Evolutionary conservation across 2,329 filamentous ascomycete species (phyloP), one percentile per base, ranked within the genome.

Genomic region (Eutypella sp.): DNA sequence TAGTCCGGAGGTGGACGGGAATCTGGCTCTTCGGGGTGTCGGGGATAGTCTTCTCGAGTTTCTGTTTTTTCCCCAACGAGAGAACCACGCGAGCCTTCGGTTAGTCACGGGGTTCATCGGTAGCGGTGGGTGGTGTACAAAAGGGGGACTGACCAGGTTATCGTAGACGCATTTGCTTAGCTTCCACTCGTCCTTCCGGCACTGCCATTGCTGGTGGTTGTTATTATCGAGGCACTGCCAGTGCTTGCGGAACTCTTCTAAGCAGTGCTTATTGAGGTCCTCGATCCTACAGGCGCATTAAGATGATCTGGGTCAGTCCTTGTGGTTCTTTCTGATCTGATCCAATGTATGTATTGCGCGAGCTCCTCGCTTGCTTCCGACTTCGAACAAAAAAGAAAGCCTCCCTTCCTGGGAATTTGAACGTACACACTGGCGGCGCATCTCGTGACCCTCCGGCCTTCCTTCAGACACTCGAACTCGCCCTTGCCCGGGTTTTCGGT

Each of bases 121-220:
- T 13, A 7, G 25, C 13, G 9, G 16, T 40, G 11, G 19, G 27
- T n/a, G 34, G 25, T 24, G 33, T 8, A n/a, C 4, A 18, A n/a
- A 37, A 23, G 16, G 22, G 24, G n/a, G 10, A 76, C 87, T 51
- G 76, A 99, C 93, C 74, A 99, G 71, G 67, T 96, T 97, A 57
- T 96, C 85, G 65, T 87, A 97, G 41, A 96, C 91, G 70, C 93
- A 99, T 73, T 85, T 86, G 78, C 96, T 99, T 61, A 99, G 75
- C 65, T 84, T 84, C 81, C 89, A 85, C 76, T 99, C 93, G 53
- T 80, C 76, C 62, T 83, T 84, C 60, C 93, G 82, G 75, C 93
- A 99, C 64, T 97, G 89, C 87, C 89, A 99, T 49, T 97, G 75
- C 71, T 96, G 89, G 65, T 99, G 93, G 76, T 99, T 99, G 75